Base-by-base conservation (phyloP, 1,139 yeast genomes). In the Magnusiomyces ingens region DNA sequence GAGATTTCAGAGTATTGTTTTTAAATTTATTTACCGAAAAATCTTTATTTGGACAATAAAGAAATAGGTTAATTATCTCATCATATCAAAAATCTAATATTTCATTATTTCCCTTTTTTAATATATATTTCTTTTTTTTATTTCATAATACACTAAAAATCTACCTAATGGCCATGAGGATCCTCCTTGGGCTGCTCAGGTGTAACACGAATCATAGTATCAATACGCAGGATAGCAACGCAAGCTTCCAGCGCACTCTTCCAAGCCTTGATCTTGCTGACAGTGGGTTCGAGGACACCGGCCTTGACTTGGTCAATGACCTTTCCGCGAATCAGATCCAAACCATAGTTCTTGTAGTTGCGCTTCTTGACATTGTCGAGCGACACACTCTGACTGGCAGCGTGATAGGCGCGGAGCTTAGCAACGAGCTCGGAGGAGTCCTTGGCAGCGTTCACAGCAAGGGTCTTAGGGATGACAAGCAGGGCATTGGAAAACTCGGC, bases 241-340 rank as follows among this genome's bases (percentile, higher is more conserved):
- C 99, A 93, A 2, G 99, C 99, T 74, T 94, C 99, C 62, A 94
- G 81, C 13, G 99, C 98, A 56, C 94, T 84, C 73, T 94, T 91
- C 68, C 94, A 80, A 18, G 96, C 85, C 72, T 90, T 90, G 67
- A 93, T 79, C 74, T 94, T 94, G 65, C 95, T 84, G 67, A 93
- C 78, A 32, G 97, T 87, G 56, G 99, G 99, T 70, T 94, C 99
- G 63, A 94, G 77, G 45, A 93, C 96, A 58, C 99, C 99, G 57
- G 82, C 79, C 53, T 77, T 75, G 52, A 85, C 75, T 69, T 87
- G 95, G 70, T 94, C 94, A 48, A 89, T 91, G 61, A 94, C 84
- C 71, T 88, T 90, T 57, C 99, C 99, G 60, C 82, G 83, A 65
- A 91, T 80, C 64, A 94, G 77, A 70, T 94, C 98, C 64, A 94